These are phyloP conservation scores for Mycena vulgaris DNA, from an alignment of 768 basidiomycete genomes.

Conservation along the genomic window DNA sequence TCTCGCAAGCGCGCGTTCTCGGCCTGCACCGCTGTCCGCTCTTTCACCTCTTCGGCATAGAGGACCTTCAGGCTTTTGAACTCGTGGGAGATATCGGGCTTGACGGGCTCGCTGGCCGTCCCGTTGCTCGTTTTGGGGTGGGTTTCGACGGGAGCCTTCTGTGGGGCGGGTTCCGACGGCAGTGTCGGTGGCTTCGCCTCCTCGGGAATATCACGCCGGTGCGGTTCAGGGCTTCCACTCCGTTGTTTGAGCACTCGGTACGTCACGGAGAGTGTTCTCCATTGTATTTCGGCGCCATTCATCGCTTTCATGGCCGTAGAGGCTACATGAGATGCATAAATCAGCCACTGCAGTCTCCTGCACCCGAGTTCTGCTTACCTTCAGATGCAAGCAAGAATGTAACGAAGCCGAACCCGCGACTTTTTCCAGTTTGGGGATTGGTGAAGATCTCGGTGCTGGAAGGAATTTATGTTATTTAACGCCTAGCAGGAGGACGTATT, in stretches of 20 bases:
- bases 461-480: too few relatives aligned
- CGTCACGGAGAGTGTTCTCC: slow-evolving; percentile 10
- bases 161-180: not conserved
- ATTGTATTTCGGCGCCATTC: slow-evolving; percentile 20
- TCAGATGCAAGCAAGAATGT: slow-evolving; percentile 25
- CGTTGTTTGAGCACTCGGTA: slow-evolving; percentile 9
- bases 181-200: not conserved
- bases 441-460: slow-evolving; percentile 25
- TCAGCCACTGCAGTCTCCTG: too few relatives aligned
- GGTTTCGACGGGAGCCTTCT: not conserved
- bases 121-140: not conserved
- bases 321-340: slow-evolving; percentile 1
- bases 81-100: not conserved
- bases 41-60: slow-evolving; percentile 18
- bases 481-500: not conserved
- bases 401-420: slow-evolving; percentile 23
- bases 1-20: slow-evolving; percentile 6
- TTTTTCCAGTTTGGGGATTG: slow-evolving; percentile 16
- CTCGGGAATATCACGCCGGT: not conserved
- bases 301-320: slow-evolving; percentile 20
- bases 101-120: not conserved
- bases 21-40: slow-evolving; percentile 1
- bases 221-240: not conserved
- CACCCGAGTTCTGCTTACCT: slow-evolving; percentile 15
- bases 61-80: not conserved